phyloP scores from a whole-genome alignment of 2,329 filamentous ascomycete genomes.

The Cladosporium sp. region DNA sequence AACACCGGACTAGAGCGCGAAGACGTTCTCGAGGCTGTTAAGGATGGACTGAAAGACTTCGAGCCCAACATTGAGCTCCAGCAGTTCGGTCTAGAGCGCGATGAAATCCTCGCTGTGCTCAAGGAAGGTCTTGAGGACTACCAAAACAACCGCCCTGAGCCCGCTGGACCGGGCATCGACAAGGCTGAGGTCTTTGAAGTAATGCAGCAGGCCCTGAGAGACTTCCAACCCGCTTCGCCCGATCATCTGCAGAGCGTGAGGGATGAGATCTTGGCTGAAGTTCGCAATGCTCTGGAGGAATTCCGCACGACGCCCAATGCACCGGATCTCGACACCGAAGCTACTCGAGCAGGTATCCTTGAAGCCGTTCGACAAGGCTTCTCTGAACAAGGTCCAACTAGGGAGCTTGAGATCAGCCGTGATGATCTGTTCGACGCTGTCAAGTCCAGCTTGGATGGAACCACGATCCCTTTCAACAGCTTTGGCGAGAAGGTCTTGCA shows the following conservation, averaged over 20 bases:
- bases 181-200: slow-evolving; percentile 81
- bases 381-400: slow-evolving; percentile 39
- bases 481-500: slow-evolving; percentile 57
- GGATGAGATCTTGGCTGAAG: slow-evolving; percentile 77
- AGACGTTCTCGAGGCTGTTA: slow-evolving; percentile 79
- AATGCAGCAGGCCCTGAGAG: slow-evolving; percentile 78
- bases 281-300: slow-evolving; percentile 80
- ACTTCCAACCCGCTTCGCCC: slow-evolving; percentile 68
- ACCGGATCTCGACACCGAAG: slow-evolving; percentile 38
- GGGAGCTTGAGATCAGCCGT: slow-evolving; percentile 43
- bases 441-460: slow-evolving; percentile 51
- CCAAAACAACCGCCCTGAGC: slow-evolving; percentile 46
- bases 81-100: slow-evolving; percentile 82
- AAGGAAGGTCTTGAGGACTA: slow-evolving; percentile 81
- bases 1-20: slow-evolving; percentile 47
- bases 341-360: slow-evolving; percentile 52
- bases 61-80: slow-evolving; percentile 90
- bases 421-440: slow-evolving; percentile 57
- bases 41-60: slow-evolving; percentile 88
- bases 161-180: slow-evolving; percentile 52
- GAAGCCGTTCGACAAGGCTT: slow-evolving; percentile 57
- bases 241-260: slow-evolving; percentile 62
- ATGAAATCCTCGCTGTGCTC: slow-evolving; percentile 82
- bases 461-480: slow-evolving; percentile 46
- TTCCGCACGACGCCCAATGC: slow-evolving; percentile 54